Conservation (phyloP, 441 rosid species). For the Corymbia calophylla region DNA sequence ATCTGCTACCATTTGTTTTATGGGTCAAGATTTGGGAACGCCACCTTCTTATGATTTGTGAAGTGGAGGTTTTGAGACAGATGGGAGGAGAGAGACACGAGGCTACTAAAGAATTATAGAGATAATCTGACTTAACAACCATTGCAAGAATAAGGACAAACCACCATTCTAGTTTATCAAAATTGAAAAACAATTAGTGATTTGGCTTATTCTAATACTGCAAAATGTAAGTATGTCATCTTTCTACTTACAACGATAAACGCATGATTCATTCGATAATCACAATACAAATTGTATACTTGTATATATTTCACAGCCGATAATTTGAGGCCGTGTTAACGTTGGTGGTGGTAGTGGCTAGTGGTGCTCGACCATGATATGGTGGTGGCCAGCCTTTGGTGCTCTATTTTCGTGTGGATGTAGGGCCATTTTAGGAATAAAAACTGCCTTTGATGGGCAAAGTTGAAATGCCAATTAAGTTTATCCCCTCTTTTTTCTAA, state of each 20-base stretch:
- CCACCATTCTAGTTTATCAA: background rate
- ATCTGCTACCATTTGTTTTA: background rate
- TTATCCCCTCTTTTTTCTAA: background rate
- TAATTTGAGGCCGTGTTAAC: background rate
- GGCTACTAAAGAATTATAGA: conserved; percentile 12
- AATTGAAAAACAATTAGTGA: background rate
- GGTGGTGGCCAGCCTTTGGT: background rate
- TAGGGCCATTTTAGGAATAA: background rate
- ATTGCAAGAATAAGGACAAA: background rate
- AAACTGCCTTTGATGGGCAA: background rate
- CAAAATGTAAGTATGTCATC: background rate
- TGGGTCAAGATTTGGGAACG: background rate
- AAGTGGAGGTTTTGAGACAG: background rate
- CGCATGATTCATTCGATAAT: conserved; percentile 16
- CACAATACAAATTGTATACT: conserved; percentile 13
- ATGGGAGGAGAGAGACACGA: conserved; percentile 6
- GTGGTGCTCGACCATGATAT: background rate
- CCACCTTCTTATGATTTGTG: background rate
- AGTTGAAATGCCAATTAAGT: background rate
- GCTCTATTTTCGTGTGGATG: background rate
- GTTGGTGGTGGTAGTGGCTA: background rate
- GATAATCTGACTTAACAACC: background rate
- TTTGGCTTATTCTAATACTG: background rate
- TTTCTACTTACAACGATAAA: conserved; percentile 17
- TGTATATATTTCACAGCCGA: background rate